phyloP scores from a whole-genome alignment of 768 basidiomycete species.

The Mycena sanguinolenta region DNA sequence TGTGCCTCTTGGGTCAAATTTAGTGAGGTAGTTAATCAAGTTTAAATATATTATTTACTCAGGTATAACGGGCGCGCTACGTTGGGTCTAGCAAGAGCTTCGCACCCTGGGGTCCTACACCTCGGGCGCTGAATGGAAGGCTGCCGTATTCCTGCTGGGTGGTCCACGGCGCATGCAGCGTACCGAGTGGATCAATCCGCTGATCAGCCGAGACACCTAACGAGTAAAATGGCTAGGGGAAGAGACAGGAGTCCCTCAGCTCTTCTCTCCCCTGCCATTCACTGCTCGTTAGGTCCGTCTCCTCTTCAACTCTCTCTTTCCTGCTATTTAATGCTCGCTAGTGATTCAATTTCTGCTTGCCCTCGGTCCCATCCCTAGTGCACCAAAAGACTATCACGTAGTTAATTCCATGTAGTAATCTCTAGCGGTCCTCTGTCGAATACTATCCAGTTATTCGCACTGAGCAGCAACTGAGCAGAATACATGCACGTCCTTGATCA shows the following conservation, averaged over 20 bases:
- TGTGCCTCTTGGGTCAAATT: no score
- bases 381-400: neutral
- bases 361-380: neutral
- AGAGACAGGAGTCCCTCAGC: neutral
- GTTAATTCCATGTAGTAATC: neutral
- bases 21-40: no score
- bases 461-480: no score
- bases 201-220: slow-evolving; percentile 1
- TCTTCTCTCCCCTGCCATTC: slow-evolving; percentile 1
- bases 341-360: neutral
- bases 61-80: no score
- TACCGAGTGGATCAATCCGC: neutral
- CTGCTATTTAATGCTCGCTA: neutral
- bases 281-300: slow-evolving; percentile 7
- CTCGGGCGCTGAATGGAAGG: no score
- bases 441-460: slow-evolving; percentile 2
- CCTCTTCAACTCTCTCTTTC: neutral
- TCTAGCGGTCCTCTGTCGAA: neutral
- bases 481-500: no score
- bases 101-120: no score
- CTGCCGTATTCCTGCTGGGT: no score
- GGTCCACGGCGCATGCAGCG: no score
- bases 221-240: neutral
- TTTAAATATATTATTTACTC: no score
- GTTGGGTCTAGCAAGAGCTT: no score